Base-by-base conservation (phyloP, 495 filamentous ascomycete species). In the Cudoniella acicularis region DNA sequence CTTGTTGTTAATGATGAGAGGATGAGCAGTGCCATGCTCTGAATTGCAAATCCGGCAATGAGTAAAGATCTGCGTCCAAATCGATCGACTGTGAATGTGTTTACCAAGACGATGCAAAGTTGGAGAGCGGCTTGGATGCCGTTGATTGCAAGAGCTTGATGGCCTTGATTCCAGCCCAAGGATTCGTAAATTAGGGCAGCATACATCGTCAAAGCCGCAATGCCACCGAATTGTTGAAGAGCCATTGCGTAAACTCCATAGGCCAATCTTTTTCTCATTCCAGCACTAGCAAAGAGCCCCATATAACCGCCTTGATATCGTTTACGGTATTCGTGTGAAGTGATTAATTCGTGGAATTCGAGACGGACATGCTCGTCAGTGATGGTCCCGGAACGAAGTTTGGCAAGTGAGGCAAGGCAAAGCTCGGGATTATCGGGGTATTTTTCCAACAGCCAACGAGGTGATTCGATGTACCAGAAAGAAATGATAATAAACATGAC, bases 61-160 rank as follows among this genome's bases (percentile, higher is more conserved):
- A 73, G 57, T 3, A 73, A 62, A 30, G 63, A 59, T 45, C 68
- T 65, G 30, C 72, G 62, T 10, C 72, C 72, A 47, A 67, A 75
- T n/a, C 59, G 42, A 27, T 73, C 72, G 40, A 75, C 72, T 0
- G 72, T 72, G 49, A 73, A 73, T 16, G 72, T 75, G 56, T 73
- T 74, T 18, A 75, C 72, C 8, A 72, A 42, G 2, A 73, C 70
- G 30, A 73, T 71, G 27, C 72, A 62, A 0, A 74, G 65, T 36
- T 74, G 71, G 11, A 75, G 62, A 16, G 70, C 65, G 18, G 69
- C 65, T 48, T 72, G 69, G 46, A 75, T 69, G 21, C 67, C 72
- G 51, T 74, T 75, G 59, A 72, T 70, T 3, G 67, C 52, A 17
- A 75, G 60, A 8, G 69, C 68, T 24, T 74, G 69, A 0, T 66